Base-by-base conservation (phyloP, 768 basidiomycete genomes). In the Rhizopogon vinicolor region DNA sequence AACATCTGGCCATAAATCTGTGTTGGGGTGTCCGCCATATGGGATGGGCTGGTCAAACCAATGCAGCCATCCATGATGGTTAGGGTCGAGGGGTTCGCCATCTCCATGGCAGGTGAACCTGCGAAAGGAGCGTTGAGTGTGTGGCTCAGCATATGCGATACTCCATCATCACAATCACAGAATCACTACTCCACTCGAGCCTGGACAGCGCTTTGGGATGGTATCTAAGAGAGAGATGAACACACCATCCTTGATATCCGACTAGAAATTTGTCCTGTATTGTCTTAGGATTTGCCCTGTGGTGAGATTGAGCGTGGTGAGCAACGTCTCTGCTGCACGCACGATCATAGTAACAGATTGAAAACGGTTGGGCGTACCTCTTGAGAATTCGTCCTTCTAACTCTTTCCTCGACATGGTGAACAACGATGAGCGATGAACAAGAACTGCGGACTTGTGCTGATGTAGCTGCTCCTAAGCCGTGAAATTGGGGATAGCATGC, bases 241-340 rank as follows among this genome's bases (percentile, higher is more conserved):
- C 82, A 55, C 52, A 89, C 91, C 91, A 93, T 67, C 90, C 91
- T 71, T 93, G 91, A 67, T 93, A 93, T 37, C 91, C 91, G 0
- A 92, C 87, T 31, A 93, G 70, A 61, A 91, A 83, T 65, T 93
- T 93, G 72, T 90, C 82, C 55, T 90, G 87, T 45, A 93, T 90
- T 8, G 89, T 90, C 5, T 78, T 78, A 25, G 91, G 82, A 64
- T 88, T 78, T 9, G 86, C 85, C 59, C 87, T 78, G 53, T 29
- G 19, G 37, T 41, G 19, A 48, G 12, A n/a, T 41, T 41, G 25
- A 25, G 25, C 25, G 25, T 25, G 25, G 25, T 10, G 31, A 59
- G 42, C n/a, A 28, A 28, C 43, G 8, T n/a, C 9, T 45, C 13
- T 33, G 18, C 18, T 33, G 19, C 39, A 33, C 10, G 25, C 39